Evolutionary conservation across 768 basidiomycete species (phyloP).

Genomic region (Mycena sanguinolenta): DNA sequence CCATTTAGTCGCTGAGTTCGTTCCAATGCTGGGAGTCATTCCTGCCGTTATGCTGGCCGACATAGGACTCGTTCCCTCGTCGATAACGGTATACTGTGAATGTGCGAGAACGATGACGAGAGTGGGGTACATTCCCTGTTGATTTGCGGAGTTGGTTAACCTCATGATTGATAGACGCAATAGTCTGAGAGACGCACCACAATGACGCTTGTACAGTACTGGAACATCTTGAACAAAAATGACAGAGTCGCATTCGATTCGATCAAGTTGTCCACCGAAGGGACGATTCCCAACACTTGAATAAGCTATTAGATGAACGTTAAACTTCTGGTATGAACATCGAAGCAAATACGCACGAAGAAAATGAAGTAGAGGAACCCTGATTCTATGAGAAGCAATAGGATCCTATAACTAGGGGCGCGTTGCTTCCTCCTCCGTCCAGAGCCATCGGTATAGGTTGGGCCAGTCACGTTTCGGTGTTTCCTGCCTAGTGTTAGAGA

Average conservation of each 20-base stretch:
- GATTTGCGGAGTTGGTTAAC: not conserved
- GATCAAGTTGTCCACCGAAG: conserved; percentile 19
- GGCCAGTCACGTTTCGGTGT: not conserved
- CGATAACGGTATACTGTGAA: not conserved
- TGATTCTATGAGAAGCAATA: conserved; percentile 24
- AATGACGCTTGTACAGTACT: conserved; percentile 34
- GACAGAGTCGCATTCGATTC: not conserved
- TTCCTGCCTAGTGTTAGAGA: conserved; percentile 1
- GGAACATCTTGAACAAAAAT: conserved; percentile 30
- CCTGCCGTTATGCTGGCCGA: too few relatives aligned
- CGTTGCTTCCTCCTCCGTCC: not conserved
- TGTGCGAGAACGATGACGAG: conserved; percentile 4
- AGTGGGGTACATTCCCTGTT: conserved; percentile 17
- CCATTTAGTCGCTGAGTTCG: too few relatives aligned
- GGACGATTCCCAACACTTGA: not conserved
- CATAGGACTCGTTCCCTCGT: not conserved
- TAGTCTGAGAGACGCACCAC: conserved; percentile 22
- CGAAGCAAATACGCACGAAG: conserved; percentile 15
- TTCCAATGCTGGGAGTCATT: too few relatives aligned
- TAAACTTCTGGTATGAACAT: too few relatives aligned
- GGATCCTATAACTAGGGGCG: conserved; percentile 1
- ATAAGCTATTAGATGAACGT: not conserved
- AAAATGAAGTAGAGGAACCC: conserved; percentile 30
- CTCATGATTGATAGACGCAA: too few relatives aligned
- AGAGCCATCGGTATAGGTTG: too few relatives aligned